phyloP scores from a whole-genome alignment of 2,329 filamentous ascomycete genomes.

The Arthrocladium fulminans region DNA sequence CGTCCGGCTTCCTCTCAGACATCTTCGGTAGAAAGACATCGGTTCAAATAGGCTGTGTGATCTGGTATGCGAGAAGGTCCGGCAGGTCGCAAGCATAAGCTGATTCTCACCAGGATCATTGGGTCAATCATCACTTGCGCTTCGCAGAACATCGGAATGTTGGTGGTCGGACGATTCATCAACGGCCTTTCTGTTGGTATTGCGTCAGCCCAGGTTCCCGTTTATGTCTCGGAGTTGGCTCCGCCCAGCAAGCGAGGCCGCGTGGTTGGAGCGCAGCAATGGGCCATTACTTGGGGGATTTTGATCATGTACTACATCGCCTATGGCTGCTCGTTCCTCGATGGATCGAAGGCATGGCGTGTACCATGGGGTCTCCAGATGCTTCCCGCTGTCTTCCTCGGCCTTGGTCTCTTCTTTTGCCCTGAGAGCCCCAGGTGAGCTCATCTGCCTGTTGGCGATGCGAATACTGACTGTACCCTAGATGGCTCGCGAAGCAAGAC shows the following conservation, averaged over 20 bases:
- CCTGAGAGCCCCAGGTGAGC: conserved; percentile 58
- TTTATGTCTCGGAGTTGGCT: conserved; percentile 63
- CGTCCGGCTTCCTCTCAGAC: conserved; percentile 49
- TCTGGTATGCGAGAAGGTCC: conserved; percentile 33
- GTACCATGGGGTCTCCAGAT: conserved; percentile 59
- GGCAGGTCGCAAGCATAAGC: background rate
- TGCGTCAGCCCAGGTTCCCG: conserved; percentile 59
- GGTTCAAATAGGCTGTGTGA: conserved; percentile 45
- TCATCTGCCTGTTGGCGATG: conserved; percentile 27
- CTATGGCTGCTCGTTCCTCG: conserved; percentile 55
- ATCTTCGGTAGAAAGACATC: conserved; percentile 44
- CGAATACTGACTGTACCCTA: conserved; percentile 37
- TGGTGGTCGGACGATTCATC: conserved; percentile 61
- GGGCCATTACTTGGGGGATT: conserved; percentile 64
- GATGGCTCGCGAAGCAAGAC: conserved; percentile 56
- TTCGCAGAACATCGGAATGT: conserved; percentile 58
- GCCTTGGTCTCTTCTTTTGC: conserved; percentile 52
- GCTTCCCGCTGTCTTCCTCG: conserved; percentile 50
- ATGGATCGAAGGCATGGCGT: conserved; percentile 50
- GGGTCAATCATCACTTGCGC: conserved; percentile 16
- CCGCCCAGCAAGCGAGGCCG: conserved; percentile 47
- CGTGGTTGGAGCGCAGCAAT: conserved; percentile 63
- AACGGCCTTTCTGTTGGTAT: conserved; percentile 67
- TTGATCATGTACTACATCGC: conserved; percentile 49
- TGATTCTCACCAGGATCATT: conserved; percentile 8